Base-by-base conservation (phyloP, 2,329 filamentous ascomycete species). In the Colletotrichum orchidophilum region DNA sequence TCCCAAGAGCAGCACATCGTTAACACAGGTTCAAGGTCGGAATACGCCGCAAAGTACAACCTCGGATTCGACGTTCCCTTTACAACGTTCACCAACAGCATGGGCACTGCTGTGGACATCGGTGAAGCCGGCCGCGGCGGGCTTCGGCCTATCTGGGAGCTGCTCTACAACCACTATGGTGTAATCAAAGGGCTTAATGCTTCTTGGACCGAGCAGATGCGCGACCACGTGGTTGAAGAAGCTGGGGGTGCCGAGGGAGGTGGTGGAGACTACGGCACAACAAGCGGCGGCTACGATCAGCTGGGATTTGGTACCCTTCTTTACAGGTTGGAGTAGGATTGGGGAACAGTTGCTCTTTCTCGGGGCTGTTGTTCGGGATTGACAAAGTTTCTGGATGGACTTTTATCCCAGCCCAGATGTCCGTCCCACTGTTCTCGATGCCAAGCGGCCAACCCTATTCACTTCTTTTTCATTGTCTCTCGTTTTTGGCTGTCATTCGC, bases 11-110 rank as follows among this genome's bases (percentile, higher is more conserved):
- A 1, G 68, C 68, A 8, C 67, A 73, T 42, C 24, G 63, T 53
- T 27, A 2, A 58, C n/a, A 2, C 26, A 2, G 1, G 29, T 2
- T 72, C 74, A 68, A 81, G 80, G 18, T 72, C 77, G 21, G 82
- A 83, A 63, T 83, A 83, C 50, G 74, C 71, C 5, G 77, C 78
- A 4, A 84, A 83, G 69, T 85, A 85, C 76, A 86, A 85, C 70
- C 73, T 80, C 6, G 81, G 80, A 29, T 57, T 83, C 8, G 77
- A 82, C 12, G 84, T 86, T 9, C 84, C 83, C 2, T 86, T 82
- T 72, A 81, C 78, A 0, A 74, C 75, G 0, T 85, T 84, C 72
- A 77, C 75, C 12, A 84, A 80, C 72, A 79, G 78, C 57, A 76
- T 81, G n/a, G 82, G 79, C 1, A 79, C 76, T 3, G 78, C 81